Conservation (phyloP, 2,329 filamentous ascomycete species). For the Arachnomyces sp. region DNA sequence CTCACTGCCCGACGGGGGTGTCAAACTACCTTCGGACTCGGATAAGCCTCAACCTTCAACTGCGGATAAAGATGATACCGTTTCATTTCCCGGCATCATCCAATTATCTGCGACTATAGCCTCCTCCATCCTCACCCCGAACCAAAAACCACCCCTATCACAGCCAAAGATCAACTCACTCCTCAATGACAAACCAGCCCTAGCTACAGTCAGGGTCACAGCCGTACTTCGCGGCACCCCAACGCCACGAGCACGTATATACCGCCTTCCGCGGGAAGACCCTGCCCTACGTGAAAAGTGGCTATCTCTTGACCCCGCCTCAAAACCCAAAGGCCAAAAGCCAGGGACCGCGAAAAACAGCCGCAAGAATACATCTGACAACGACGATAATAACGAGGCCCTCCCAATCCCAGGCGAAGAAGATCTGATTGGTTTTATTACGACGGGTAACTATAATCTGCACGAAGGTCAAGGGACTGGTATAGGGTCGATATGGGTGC, state of each 20-base stretch:
- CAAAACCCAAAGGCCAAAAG: slow-evolving; percentile 13
- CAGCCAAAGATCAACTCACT: slow-evolving; percentile 8
- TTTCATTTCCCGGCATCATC: slow-evolving; percentile 25
- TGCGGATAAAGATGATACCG: slow-evolving; percentile 1
- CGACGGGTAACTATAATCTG: slow-evolving; percentile 74
- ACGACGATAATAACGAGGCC: slow-evolving; percentile 29
- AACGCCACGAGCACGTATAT: slow-evolving; percentile 67
- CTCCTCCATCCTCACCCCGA: slow-evolving; percentile 24
- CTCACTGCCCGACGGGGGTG: too few species aligned
- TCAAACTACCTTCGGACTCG: too few species aligned
- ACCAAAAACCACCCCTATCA: slow-evolving; percentile 13
- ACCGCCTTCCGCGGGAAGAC: slow-evolving; percentile 61
- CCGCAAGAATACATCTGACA: not conserved
- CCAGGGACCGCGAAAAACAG: slow-evolving; percentile 14
- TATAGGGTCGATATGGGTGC: slow-evolving; percentile 60
- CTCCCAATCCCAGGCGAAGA: slow-evolving; percentile 58
- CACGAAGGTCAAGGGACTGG: slow-evolving; percentile 66
- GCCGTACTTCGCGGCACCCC: slow-evolving; percentile 64
- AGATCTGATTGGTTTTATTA: slow-evolving; percentile 85
- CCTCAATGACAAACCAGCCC: slow-evolving; percentile 19
- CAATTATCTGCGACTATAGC: slow-evolving; percentile 36
- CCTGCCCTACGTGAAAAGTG: slow-evolving; percentile 57
- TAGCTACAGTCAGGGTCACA: slow-evolving; percentile 58
- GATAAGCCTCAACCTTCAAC: too few species aligned
- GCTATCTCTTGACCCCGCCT: slow-evolving; percentile 40